These are phyloP conservation scores for Leccinum sublutescens DNA, from an alignment of 768 basidiomycete genomes.

Conservation along the genomic window DNA sequence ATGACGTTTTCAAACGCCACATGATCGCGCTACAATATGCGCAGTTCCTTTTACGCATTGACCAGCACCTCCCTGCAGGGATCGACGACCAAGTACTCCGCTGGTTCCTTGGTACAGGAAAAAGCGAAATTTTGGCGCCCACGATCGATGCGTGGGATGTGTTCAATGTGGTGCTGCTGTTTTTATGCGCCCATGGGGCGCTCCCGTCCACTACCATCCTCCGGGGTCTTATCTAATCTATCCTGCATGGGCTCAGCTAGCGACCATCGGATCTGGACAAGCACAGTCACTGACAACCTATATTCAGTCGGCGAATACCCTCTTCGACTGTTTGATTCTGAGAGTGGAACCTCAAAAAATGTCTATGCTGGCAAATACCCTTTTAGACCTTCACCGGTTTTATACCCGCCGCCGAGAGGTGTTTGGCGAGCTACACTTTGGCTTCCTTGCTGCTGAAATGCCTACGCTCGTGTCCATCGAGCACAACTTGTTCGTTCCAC, in stretches of 20 bases:
- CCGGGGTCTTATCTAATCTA: constrained; percentile 73
- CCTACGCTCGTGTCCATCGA: constrained; percentile 73
- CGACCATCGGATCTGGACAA: constrained; percentile 38
- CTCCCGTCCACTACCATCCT: constrained; percentile 72
- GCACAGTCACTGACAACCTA: constrained; percentile 45
- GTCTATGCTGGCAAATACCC: constrained; percentile 41
- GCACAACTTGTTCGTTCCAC: constrained; percentile 51
- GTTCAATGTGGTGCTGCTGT: constrained; percentile 53
- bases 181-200: constrained; percentile 66
- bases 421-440: constrained; percentile 65
- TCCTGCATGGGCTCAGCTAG: constrained; percentile 68
- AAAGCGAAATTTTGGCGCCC: constrained; percentile 58
- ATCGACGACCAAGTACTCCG: constrained; percentile 67
- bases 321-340: constrained; percentile 62
- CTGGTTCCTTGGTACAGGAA: constrained; percentile 73
- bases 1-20: constrained; percentile 45
- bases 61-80: constrained; percentile 70
- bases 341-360: constrained; percentile 45
- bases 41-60: constrained; percentile 67
- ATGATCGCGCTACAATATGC: constrained; percentile 65
- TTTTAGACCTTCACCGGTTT: constrained; percentile 68
- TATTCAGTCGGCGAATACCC: constrained; percentile 58
- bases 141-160: constrained; percentile 66
- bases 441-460: constrained; percentile 57
- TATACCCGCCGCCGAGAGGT: constrained; percentile 67